Percentiles rank a stretch among this genome's conserved stretches.
phyloP scores from a whole-genome alignment of 257 asterid species.

The Coffea canephora region DNA sequence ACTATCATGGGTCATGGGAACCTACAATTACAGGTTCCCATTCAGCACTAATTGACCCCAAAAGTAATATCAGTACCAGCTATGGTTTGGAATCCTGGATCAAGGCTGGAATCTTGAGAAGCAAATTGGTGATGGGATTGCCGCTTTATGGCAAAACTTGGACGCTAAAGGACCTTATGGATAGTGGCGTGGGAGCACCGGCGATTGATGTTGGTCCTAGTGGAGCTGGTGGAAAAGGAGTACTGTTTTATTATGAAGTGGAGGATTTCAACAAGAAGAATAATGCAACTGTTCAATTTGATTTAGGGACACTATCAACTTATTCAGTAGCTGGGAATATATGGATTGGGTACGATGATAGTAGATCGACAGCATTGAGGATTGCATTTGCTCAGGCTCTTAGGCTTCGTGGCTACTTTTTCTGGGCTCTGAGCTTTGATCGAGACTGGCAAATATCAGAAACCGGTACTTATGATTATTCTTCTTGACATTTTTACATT shows the following conservation, averaged over 20 bases:
- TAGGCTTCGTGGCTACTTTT: slow-evolving; percentile 67
- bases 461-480: slow-evolving; percentile 37
- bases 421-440: slow-evolving; percentile 75
- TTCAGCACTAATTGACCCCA: slow-evolving; percentile 62
- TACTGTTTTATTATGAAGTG: slow-evolving; percentile 52
- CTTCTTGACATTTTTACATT: no score
- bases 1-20: slow-evolving; percentile 72
- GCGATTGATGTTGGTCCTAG: slow-evolving; percentile 73
- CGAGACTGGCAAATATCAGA: slow-evolving; percentile 51
- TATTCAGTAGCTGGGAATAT: slow-evolving; percentile 59
- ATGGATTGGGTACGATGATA: slow-evolving; percentile 86
- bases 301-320: slow-evolving; percentile 46
- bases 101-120: slow-evolving; percentile 46
- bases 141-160: slow-evolving; percentile 81
- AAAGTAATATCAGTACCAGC: slow-evolving; percentile 58
- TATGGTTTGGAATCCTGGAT: slow-evolving; percentile 71
- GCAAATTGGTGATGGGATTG: slow-evolving; percentile 69
- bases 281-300: slow-evolving; percentile 52
- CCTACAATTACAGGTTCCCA: slow-evolving; percentile 60
- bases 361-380: slow-evolving; percentile 34
- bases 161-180: slow-evolving; percentile 49
- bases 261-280: slow-evolving; percentile 47
- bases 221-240: slow-evolving; percentile 31
- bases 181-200: slow-evolving; percentile 56
- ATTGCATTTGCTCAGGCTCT: slow-evolving; percentile 45